phyloP scores from a whole-genome alignment of 2,329 filamentous ascomycete species.

The Talaromyces marneffei region DNA sequence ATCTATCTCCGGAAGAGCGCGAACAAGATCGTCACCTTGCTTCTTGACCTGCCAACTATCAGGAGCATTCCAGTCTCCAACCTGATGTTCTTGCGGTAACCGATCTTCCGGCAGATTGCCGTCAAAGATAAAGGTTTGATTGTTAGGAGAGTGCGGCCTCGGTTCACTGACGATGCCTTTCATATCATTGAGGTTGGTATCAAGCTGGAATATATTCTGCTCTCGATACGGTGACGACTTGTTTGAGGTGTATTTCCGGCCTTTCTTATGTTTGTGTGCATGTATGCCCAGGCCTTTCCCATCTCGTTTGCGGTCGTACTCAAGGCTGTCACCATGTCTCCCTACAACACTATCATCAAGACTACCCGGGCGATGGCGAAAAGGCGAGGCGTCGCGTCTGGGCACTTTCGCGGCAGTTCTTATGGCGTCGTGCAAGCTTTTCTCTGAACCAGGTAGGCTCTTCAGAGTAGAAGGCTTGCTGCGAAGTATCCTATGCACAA shows the following conservation, averaged over 20 bases:
- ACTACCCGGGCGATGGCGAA: constrained; percentile 32
- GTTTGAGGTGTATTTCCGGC: not conserved
- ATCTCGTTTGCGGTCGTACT: constrained; percentile 36
- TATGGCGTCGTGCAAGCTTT: constrained; percentile 25
- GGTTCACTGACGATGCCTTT: constrained; percentile 76
- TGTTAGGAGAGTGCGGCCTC: constrained; percentile 64
- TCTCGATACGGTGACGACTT: constrained; percentile 44
- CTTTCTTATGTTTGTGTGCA: constrained; percentile 22
- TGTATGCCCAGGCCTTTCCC: constrained; percentile 30
- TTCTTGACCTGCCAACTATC: constrained; percentile 94
- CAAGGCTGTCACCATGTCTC: constrained; percentile 25
- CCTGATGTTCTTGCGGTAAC: constrained; percentile 28
- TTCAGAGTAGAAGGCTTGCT: constrained; percentile 39
- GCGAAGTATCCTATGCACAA: constrained; percentile 51
- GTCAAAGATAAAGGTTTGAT: constrained; percentile 36
- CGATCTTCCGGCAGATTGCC: constrained; percentile 29
- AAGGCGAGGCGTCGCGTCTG: constrained; percentile 30
- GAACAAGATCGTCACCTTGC: constrained; percentile 36
- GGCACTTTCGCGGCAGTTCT: constrained; percentile 22
- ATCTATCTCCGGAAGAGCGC: constrained; percentile 34
- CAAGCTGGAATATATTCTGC: constrained; percentile 66
- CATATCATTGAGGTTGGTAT: constrained; percentile 86
- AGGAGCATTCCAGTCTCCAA: constrained; percentile 75
- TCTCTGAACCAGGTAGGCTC: constrained; percentile 27
- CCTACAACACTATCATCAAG: constrained; percentile 25